Evolutionary conservation across 225 moss, liverwort and hornwort species (phyloP).

Genomic region (Ulota crispa): DNA sequence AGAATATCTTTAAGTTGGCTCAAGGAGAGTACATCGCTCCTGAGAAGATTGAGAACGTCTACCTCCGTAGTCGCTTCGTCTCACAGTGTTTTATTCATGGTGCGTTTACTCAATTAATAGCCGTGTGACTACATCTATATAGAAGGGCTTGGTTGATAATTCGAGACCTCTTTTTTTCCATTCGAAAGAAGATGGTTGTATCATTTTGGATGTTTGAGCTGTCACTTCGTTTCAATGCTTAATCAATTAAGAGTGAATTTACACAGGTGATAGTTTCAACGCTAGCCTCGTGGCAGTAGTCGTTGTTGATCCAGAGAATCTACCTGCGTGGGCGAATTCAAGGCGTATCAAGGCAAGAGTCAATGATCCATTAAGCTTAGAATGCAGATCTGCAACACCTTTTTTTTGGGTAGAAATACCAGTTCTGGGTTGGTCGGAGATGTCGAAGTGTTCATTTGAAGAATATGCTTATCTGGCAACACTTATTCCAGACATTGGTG

Average conservation of each 20-base stretch:
- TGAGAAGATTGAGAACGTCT: slow-evolving; percentile 96
- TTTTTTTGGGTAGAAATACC: neutral
- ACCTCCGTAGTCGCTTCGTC: slow-evolving; percentile 76
- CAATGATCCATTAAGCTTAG: neutral
- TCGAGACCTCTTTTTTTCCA: neutral
- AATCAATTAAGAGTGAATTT: slow-evolving; percentile 20
- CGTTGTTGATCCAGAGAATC: slow-evolving; percentile 83
- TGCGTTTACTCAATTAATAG: slow-evolving; percentile 13
- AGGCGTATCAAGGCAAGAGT: slow-evolving; percentile 69
- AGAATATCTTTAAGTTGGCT: slow-evolving; percentile 97
- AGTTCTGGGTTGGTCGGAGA: slow-evolving; percentile 1
- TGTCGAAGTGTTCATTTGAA: neutral
- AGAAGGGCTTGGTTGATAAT: neutral
- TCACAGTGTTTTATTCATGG: slow-evolving; percentile 81
- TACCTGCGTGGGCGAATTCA: slow-evolving; percentile 77
- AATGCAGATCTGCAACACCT: neutral
- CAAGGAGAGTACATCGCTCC: slow-evolving; percentile 99
- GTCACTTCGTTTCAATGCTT: neutral
- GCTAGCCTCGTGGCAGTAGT: slow-evolving; percentile 81
- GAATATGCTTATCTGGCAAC: neutral
- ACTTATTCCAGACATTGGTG: neutral
- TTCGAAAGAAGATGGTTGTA: neutral
- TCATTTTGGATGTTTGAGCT: slow-evolving; percentile 1
- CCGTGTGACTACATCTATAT: neutral
- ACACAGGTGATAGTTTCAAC: slow-evolving; percentile 83